Conservation (phyloP, 495 filamentous ascomycete species). For the Diplogelasinospora grovesii region DNA sequence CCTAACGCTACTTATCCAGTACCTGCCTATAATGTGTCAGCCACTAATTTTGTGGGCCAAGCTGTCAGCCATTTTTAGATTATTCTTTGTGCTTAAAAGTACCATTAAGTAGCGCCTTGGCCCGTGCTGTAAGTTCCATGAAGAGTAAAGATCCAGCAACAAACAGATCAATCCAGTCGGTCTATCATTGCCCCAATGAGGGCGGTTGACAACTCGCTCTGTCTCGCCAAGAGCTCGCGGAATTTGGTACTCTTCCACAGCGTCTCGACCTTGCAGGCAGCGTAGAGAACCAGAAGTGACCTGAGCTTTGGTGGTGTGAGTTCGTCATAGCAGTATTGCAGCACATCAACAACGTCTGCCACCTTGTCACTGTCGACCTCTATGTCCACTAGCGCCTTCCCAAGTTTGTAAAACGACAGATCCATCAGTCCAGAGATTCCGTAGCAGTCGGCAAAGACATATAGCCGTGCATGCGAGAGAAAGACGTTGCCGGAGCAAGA, state of each 20-base stretch:
- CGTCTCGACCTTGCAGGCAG: constrained; percentile 1
- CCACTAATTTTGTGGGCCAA: too few species aligned
- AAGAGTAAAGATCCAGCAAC: too few species aligned
- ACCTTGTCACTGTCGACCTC: neutral
- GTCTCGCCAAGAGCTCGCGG: constrained; percentile 1
- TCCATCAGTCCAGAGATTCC: neutral
- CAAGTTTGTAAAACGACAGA: neutral
- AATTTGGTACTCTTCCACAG: constrained; percentile 1
- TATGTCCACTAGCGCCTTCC: neutral
- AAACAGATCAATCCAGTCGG: too few species aligned
- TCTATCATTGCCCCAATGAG: too few species aligned
- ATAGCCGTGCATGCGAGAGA: constrained; percentile 1
- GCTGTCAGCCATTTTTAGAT: too few species aligned
- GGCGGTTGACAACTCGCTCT: too few species aligned
- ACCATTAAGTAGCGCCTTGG: too few species aligned
- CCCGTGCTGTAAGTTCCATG: too few species aligned
- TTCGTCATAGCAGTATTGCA: constrained; percentile 2
- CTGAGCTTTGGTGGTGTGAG: neutral
- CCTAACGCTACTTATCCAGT: too few species aligned
- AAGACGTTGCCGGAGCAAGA: neutral
- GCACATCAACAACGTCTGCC: neutral
- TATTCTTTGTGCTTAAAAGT: too few species aligned
- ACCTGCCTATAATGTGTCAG: too few species aligned
- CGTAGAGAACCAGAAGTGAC: constrained; percentile 1
- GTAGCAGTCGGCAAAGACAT: constrained; percentile 7